Evolutionary conservation across 345 rosid species (phyloP), one percentile per base, ranked within the genome.

Genomic region (Populus pruinosa): DNA sequence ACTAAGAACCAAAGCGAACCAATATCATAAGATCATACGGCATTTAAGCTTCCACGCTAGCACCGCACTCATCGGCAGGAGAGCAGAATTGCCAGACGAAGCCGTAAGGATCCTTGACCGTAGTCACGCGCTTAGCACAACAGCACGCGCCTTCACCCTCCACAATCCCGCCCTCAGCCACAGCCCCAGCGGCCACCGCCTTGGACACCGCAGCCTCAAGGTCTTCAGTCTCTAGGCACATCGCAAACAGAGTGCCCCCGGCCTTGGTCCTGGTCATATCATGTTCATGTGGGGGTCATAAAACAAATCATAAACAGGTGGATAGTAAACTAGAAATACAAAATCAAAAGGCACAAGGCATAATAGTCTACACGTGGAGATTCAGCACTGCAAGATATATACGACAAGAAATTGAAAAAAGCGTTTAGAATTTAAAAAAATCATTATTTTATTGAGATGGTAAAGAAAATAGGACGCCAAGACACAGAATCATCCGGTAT

Each of bases 61-160:
- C 78, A 36, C 9, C 66, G 12, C 62, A 47, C 81, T 81, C 80
- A 81, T 82, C 82, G 55, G 79, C 81, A 3, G 94, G 85, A 41
- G 92, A 72, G 77, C 85, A 81, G 67, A 96, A 78, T 76, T 80
- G 64, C 99, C 99, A 96, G 7, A 86, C 84, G 76, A 83, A 85
- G 4, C 99, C 98, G 50, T 88, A 92, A 0, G 98, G 97, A 67
- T 96, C 99, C 85, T 88, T 90, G 8, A 93, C 85, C 84, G 87
- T 90, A 0, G 89, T 91, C 76, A 86, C 87, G 72, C 88, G 88
- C 70, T 87, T 96, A 3, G 17, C 55, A 21, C 84, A 87, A 21
- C 81, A 44, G 78, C 83, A 87, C 66, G 87, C 81, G 75, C 86
- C 83, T 0, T 76, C 91, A 0, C 61, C 87, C 49, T 91, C 93